Evolutionary conservation across 345 rosid species (phyloP), one percentile per base, ranked within the genome.

Genomic region (Lepidium didymum): DNA sequence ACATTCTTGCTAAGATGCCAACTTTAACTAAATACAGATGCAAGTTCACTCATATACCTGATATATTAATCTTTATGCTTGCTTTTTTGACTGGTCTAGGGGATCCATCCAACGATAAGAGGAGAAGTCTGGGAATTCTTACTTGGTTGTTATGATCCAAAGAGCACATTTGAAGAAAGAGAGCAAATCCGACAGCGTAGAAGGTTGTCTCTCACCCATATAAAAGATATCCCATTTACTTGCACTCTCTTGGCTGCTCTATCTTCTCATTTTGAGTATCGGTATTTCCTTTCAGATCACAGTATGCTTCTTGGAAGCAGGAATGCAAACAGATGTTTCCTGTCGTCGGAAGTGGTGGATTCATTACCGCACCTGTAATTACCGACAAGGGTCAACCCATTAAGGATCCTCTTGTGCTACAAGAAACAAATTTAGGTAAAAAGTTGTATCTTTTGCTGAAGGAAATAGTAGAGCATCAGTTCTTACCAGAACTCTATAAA

Each of bases 71-170:
- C 23, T 7, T 10, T 21, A 47, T 57, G 31, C 5, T 74, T 60
- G 59, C 45, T 10, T 64, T 67, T 62, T 65, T 66, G 57, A 37
- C 25, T 54, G 46, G 18, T 60, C 14, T 67, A 95, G 99, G 98
- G 97, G 57, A 78, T 95, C 56, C 98, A 95, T 85, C 99, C 99
- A 70, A 75, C 89, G 27, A 95, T 95, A 69, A 89, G 99, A 86
- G 99, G 96, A 71, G 99, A 95, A 86, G 99, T 95, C 13, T 95
- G 98, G 99, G 99, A 95, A 69, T 89, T 95, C 75, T 77, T 95
- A 36, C 96, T 95, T 56, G 92, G 91, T 19, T 95, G 99, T 80
- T 95, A 79, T 89, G 94, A 86, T 70, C 88, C 97, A 68, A 84
- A 67, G 76, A 95, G 99, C 67, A 84, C 98, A 52, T 95, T 84